Evolutionary conservation across 306 rosid genomes (phyloP), one percentile per base, ranked within the genome.

Genomic region (Vigna hirtella): DNA sequence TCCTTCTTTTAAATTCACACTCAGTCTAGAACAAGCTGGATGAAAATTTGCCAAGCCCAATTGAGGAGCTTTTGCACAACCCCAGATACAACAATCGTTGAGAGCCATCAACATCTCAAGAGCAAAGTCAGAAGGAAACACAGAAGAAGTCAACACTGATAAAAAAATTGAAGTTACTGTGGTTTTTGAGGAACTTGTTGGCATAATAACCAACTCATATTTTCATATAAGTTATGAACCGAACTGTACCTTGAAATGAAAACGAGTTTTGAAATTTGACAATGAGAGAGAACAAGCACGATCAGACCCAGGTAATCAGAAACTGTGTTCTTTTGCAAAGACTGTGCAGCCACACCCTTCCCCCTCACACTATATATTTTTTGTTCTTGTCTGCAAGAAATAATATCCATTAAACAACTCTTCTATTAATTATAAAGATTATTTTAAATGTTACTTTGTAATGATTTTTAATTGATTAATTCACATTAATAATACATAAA

Each of bases 91-190:
- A 61, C 18, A 7, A 30, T 66, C 62, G 22, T 79, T 83, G 11
- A 88, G 79, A 88, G 90, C 97, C 97, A 91, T 91, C 50, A 70
- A 34, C 20, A 80, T 24, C 72, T 49, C 43, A 16, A 50, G 12
- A n/a, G 15, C 50, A 64, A 63, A 66, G 20, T 42, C 73, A 76
- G 8, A 76, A 45, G 42, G 26, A 73, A 87, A 43, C 76, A 79
- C 38, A 36, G 24, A 74, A 80, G 70, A 63, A 79, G 57, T 45
- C 70, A 76, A 74, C 65, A 71, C 24, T 51, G 77, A 72, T 63
- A 52, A 58, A 76, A 45, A 52, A 58, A 76, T 22, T 55, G 58
- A 66, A 51, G 57, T 36, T 47, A 76, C 24, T 45, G 50, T 45
- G 68, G 87, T 88, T 75, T 83, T 85, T 85, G 85, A 49, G 43